Percentiles rank a stretch among this genome's conserved stretches.
phyloP scores from a whole-genome alignment of 768 basidiomycete species.

The Lentinula raphanica region DNA sequence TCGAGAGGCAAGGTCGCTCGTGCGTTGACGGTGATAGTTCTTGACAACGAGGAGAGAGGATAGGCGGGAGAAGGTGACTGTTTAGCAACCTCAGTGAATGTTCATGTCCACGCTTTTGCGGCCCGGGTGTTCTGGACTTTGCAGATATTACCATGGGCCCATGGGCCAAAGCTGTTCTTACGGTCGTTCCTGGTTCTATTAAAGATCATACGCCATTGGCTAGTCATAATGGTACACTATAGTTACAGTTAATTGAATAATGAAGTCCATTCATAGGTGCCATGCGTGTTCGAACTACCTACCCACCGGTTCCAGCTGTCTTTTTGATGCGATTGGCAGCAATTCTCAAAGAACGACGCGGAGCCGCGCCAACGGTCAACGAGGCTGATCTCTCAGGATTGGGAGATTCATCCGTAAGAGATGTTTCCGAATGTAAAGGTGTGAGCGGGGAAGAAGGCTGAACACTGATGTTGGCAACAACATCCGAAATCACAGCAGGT shows the following conservation, averaged over 20 bases:
- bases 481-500: no score
- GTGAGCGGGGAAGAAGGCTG: neutral
- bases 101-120: neutral
- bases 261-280: neutral
- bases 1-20: no score
- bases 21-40: neutral
- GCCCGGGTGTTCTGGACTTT: neutral
- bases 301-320: no score
- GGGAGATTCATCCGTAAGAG: neutral
- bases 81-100: neutral
- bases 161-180: constrained; percentile 1
- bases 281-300: neutral
- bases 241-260: neutral
- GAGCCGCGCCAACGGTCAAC: neutral
- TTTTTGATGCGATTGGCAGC: no score
- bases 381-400: neutral
- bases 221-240: no score
- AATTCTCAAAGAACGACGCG: neutral
- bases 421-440: neutral
- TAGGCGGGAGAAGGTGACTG: neutral
- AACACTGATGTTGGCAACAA: neutral
- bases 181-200: neutral
- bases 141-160: neutral
- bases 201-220: no score
- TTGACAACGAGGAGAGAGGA: neutral